Conservation (phyloP, 805 yeast genomes). For the Blastobotrys attinorum region DNA sequence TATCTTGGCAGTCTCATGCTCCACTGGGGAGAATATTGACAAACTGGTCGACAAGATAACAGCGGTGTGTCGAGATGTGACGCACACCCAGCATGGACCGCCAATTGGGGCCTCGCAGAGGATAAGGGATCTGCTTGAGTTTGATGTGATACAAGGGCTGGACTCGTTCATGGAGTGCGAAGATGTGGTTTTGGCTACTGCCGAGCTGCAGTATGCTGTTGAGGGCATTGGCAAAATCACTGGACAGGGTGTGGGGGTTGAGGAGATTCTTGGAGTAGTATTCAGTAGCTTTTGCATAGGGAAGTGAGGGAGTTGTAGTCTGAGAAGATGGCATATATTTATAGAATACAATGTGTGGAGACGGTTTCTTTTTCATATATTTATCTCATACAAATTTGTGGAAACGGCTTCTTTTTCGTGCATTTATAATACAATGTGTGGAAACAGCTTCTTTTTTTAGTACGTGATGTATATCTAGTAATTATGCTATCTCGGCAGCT, state of each 20-base stretch:
- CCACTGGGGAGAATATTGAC: constrained; percentile 46
- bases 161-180: constrained; percentile 44
- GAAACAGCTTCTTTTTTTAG: no score
- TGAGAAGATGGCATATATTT: no score
- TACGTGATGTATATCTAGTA: no score
- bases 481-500: no score
- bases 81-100: constrained; percentile 37
- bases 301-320: constrained; percentile 53
- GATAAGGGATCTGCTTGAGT: constrained; percentile 61
- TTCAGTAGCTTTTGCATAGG: constrained; percentile 94
- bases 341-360: neutral
- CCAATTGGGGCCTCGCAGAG: constrained; percentile 71
- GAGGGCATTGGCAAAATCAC: constrained; percentile 90
- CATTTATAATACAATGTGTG: no score
- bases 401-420: constrained; percentile 2
- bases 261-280: constrained; percentile 84
- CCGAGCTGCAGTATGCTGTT: constrained; percentile 61
- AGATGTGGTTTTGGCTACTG: constrained; percentile 77
- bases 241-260: constrained; percentile 81
- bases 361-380: no score
- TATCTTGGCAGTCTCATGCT: constrained; percentile 48
- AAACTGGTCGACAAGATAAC: constrained; percentile 38
- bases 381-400: no score
- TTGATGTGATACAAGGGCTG: constrained; percentile 72
- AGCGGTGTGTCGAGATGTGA: constrained; percentile 38